Percentiles rank a stretch among this genome's conserved stretches.
Conservation (phyloP, 2,329 filamentous ascomycete species). For the Colletotrichum destructivum region DNA sequence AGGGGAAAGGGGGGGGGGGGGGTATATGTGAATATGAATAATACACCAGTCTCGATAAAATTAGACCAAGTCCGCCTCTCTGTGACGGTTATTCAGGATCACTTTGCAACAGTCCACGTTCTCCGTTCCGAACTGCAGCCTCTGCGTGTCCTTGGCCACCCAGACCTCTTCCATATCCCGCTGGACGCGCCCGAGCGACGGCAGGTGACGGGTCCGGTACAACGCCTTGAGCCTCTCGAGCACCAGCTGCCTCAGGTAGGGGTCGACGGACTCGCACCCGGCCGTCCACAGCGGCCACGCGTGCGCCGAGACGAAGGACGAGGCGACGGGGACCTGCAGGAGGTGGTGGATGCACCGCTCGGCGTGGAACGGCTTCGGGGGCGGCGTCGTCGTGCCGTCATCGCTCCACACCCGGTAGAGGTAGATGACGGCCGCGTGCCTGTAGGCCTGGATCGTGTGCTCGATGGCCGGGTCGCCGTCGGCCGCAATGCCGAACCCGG, state of each 20-base stretch:
- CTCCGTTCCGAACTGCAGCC: constrained; percentile 48
- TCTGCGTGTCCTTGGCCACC: constrained; percentile 49
- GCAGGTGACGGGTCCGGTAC: constrained; percentile 49
- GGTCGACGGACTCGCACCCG: constrained; percentile 50
- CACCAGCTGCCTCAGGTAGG: constrained; percentile 45
- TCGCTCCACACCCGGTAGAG: constrained; percentile 50
- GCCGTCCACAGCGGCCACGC: constrained; percentile 53
- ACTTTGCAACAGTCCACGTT: constrained; percentile 50
- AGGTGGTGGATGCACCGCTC: constrained; percentile 48
- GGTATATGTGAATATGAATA: fast-evolving
- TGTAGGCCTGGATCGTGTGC: constrained; percentile 50
- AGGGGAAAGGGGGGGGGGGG: fast-evolving
- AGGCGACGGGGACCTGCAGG: constrained; percentile 45
- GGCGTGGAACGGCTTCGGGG: constrained; percentile 44
- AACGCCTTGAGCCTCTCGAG: constrained; percentile 47
- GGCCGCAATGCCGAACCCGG: not conserved
- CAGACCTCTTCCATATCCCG: constrained; percentile 51
- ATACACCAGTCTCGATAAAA: not conserved
- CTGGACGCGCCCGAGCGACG: constrained; percentile 48
- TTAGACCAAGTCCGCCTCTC: constrained; percentile 37
- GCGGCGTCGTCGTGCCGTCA: constrained; percentile 44
- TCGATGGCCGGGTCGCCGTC: constrained; percentile 42
- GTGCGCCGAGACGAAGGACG: constrained; percentile 49
- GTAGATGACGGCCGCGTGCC: constrained; percentile 51
- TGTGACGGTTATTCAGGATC: constrained; percentile 27